A percentile compares a stretch with the other conserved stretches of the same genome.
phyloP scores from a whole-genome alignment of 1,284 basidiomycete species.

The Puccinia triticina region DNA sequence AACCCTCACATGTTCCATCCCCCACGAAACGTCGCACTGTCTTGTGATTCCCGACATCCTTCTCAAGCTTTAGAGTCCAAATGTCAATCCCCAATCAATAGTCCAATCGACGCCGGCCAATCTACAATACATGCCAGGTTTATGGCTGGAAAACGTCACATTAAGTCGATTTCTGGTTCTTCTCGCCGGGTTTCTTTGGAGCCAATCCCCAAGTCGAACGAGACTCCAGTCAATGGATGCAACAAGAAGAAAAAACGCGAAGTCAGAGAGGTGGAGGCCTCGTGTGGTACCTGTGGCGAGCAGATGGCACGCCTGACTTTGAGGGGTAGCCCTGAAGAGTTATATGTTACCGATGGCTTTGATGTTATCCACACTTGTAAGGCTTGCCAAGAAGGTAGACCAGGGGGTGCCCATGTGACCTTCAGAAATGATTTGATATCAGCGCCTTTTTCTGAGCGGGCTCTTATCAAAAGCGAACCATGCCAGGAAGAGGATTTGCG shows the following conservation, averaged over 20 bases:
- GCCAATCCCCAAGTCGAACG: not conserved
- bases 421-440: not conserved
- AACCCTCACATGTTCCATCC: not conserved
- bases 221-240: not conserved
- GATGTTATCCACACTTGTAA: slow-evolving; percentile 47
- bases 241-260: slow-evolving; percentile 51
- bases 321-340: slow-evolving; percentile 40
- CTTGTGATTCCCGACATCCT: not conserved
- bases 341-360: slow-evolving; percentile 38
- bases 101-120: not conserved
- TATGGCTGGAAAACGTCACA: not conserved
- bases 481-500: not conserved
- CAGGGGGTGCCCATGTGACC: not conserved
- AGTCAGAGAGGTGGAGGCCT: slow-evolving; percentile 34
- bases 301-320: slow-evolving; percentile 36
- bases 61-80: not conserved
- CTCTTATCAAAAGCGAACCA: not conserved
- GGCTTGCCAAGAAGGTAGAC: slow-evolving; percentile 30
- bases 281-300: slow-evolving; percentile 32
- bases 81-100: not conserved
- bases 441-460: slow-evolving; percentile 36
- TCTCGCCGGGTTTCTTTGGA: not conserved
- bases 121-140: not conserved
- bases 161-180: not conserved
- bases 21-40: not conserved